Conservation (phyloP, 495 filamentous ascomycete species). For the Annulohypoxylon maeteangense region DNA sequence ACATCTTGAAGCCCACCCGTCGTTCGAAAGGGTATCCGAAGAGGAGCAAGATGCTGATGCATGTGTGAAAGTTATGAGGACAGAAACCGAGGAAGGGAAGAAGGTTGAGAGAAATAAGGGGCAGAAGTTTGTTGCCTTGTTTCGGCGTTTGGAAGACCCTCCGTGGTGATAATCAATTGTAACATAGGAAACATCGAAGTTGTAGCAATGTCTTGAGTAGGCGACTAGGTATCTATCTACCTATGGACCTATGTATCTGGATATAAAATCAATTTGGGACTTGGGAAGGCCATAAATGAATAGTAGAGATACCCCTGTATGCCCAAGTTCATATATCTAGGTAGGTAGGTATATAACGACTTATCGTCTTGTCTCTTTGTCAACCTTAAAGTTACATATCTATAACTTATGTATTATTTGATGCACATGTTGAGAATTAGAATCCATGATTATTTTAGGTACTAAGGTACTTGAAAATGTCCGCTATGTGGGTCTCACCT, state of each 20-base stretch:
- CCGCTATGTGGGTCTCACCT: not conserved
- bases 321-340: not conserved
- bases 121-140: conserved; percentile 86
- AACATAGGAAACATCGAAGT: not conserved
- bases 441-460: not conserved
- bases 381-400: not conserved
- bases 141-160: conserved; percentile 81
- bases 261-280: no score
- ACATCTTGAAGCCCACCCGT: conserved; percentile 78
- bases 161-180: conserved; percentile 62
- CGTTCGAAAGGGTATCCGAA: conserved; percentile 72
- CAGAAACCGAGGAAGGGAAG: conserved; percentile 95
- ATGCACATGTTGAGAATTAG: not conserved
- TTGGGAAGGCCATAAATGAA: not conserved
- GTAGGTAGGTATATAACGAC: not conserved
- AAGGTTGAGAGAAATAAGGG: conserved; percentile 94
- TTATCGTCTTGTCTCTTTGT: not conserved
- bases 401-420: not conserved
- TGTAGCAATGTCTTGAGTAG: not conserved
- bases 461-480: not conserved
- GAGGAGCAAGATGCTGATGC: conserved; percentile 76
- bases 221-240: not conserved
- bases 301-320: not conserved
- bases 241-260: no score
- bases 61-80: conserved; percentile 83